These are phyloP conservation scores for Serpula lacrymans DNA, from an alignment of 768 basidiomycete genomes.

Conservation along the genomic window DNA sequence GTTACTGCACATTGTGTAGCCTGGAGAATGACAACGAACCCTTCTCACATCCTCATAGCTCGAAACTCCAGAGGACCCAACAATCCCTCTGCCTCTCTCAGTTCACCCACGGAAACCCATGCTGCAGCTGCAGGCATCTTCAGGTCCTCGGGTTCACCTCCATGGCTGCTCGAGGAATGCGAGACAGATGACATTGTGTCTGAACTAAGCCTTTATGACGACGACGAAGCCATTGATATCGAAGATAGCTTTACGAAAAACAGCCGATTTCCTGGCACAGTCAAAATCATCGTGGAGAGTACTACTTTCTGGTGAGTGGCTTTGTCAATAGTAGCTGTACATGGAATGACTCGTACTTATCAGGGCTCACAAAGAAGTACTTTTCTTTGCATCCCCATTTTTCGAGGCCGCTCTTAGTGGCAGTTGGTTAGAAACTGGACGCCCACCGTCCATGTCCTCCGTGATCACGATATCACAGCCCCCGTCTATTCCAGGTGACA, in stretches of 20 bases:
- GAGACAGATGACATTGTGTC: slow-evolving; percentile 68
- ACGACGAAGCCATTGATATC: slow-evolving; percentile 73
- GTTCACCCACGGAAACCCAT: slow-evolving; percentile 84
- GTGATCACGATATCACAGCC: slow-evolving; percentile 83
- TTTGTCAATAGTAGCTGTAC: slow-evolving; percentile 4
- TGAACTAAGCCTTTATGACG: slow-evolving; percentile 62
- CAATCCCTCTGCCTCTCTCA: slow-evolving; percentile 76
- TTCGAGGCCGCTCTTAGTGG: slow-evolving; percentile 90
- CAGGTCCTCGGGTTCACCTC: slow-evolving; percentile 73
- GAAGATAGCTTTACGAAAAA: slow-evolving; percentile 74
- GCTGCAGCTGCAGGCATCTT: slow-evolving; percentile 85
- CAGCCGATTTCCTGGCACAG: slow-evolving; percentile 73
- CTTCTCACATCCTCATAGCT: slow-evolving; percentile 85
- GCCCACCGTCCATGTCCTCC: slow-evolving; percentile 76
- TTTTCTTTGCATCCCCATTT: slow-evolving; percentile 93
- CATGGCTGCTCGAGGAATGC: slow-evolving; percentile 75
- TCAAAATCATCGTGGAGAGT: slow-evolving; percentile 86
- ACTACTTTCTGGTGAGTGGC: slow-evolving; percentile 84
- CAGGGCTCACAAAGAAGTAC: slow-evolving; percentile 89
- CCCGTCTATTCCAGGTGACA: slow-evolving; percentile 53
- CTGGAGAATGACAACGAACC: slow-evolving; percentile 60
- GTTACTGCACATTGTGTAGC: slow-evolving; percentile 1
- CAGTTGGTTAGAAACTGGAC: slow-evolving; percentile 87
- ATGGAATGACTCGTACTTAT: slow-evolving; percentile 7
- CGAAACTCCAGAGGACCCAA: slow-evolving; percentile 75